Percentiles rank a stretch among this genome's conserved stretches.
Evolutionary conservation across 768 basidiomycete species (phyloP).

Genomic region (Coprinellus aureogranulatus): DNA sequence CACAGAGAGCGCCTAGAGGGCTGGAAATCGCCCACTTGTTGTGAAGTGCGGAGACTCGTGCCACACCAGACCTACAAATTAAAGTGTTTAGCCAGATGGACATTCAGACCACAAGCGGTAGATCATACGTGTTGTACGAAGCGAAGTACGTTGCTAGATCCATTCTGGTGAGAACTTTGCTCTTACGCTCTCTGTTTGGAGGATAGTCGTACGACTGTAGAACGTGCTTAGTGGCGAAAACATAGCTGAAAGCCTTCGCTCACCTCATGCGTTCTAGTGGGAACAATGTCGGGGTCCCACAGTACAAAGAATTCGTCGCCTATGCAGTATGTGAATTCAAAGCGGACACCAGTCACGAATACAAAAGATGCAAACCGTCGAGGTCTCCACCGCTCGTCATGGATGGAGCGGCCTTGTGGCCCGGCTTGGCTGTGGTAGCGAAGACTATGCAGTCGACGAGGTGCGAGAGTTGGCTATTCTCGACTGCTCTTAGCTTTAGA

Average conservation of each 20-base stretch:
- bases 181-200: conserved; percentile 52
- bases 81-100: neutral
- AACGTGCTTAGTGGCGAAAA: neutral
- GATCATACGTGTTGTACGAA: conserved; percentile 55
- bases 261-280: conserved; percentile 53
- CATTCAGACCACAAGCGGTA: neutral
- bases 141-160: conserved; percentile 69
- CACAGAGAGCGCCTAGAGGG: conserved; percentile 55
- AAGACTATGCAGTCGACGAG: conserved; percentile 70
- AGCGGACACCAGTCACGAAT: too few species aligned
- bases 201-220: conserved; percentile 66
- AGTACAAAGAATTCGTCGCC: conserved; percentile 70
- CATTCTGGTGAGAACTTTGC: conserved; percentile 45
- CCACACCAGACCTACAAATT: conserved; percentile 54
- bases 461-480: conserved; percentile 48
- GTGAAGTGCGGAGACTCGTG: conserved; percentile 54
- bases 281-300: conserved; percentile 66
- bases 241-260: neutral
- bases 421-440: conserved; percentile 53
- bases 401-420: conserved; percentile 60
- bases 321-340: conserved; percentile 17
- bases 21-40: conserved; percentile 57
- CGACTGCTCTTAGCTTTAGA: conserved; percentile 59
- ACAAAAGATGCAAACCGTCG: too few species aligned
- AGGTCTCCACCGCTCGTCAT: conserved; percentile 72